Evolutionary conservation across 2,329 filamentous ascomycete species (phyloP), one percentile per base, ranked within the genome.

Genomic region (Penicillium digitatum): DNA sequence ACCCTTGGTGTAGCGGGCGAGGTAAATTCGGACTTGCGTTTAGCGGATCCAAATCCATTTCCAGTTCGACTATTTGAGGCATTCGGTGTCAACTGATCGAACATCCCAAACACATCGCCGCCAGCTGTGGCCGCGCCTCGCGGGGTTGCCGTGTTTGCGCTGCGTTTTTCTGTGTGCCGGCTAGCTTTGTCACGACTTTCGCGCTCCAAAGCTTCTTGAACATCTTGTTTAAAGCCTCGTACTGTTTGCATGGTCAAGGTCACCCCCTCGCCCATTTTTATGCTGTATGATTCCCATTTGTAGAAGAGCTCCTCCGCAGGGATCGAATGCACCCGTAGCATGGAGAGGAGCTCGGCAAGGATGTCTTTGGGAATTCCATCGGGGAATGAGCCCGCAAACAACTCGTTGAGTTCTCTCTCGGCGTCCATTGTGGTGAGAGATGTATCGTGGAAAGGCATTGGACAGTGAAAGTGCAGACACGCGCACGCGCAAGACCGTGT

Each of bases 221-320:
- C 81, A 67, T 89, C 87, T 69, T 90, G 88, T 73, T 96, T 96
- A 70, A 99, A 88, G 52, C 85, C 84, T 40, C 87, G 83, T 43
- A 89, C 83, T 0, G 83, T 87, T 35, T 87, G 83, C 39, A 95
- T 79, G 45, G 87, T 84, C 58, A 89, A 76, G 56, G 81, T 86
- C 58, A 86, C 86, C 54, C 90, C 88, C 54, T 95, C 90, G 24
- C 92, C 90, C 86, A 97, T 91, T 74, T 93, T 95, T 71, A 99
- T 87, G 73, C 89, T 92, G 79, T 96, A 97, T 0, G 91, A 93
- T 74, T 99, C 94, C 94, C 94, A 99, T 81, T 97, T 97, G 84
- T 90, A 96, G 74, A 90, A 96, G 26, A 97, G 80, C 70, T 97
- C 94, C 72, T 97, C 87, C 32, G 86, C 81, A 16, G 86, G 84